These are phyloP conservation scores for Xylariaceae sp. DNA, from an alignment of 2,329 filamentous ascomycete species.

Conservation along the genomic window DNA sequence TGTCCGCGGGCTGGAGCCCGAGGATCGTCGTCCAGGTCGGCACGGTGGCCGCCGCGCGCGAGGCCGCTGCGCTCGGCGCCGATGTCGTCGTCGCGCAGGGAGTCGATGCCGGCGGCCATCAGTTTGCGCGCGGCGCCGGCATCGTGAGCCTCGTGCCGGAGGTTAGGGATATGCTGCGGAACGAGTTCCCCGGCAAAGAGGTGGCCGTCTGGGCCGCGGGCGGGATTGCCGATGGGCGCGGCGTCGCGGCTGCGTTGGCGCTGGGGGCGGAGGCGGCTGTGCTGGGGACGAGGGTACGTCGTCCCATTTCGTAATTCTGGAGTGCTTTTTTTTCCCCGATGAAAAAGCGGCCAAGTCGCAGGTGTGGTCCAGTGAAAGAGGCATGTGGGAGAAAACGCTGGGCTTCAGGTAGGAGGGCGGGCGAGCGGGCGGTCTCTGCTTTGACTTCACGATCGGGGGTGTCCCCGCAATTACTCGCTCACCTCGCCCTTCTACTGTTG, in stretches of 20 bases:
- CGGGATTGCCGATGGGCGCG: constrained; percentile 54
- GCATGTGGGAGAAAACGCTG: background rate
- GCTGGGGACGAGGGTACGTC: constrained; percentile 39
- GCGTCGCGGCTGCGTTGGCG: constrained; percentile 52
- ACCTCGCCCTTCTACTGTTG: no score
- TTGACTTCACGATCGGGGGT: background rate
- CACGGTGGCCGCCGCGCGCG: constrained; percentile 52
- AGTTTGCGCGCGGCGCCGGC: constrained; percentile 51
- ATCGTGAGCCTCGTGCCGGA: constrained; percentile 56
- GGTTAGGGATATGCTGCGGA: constrained; percentile 47
- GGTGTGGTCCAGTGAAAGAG: background rate
- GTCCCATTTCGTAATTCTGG: background rate
- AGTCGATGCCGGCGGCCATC: constrained; percentile 59
- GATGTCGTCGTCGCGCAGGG: constrained; percentile 60
- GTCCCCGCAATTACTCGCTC: no score
- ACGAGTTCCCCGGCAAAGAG: constrained; percentile 34
- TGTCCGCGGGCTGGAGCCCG: constrained; percentile 33
- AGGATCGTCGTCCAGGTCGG: constrained; percentile 59
- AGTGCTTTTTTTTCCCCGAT: background rate
- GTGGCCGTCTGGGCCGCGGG: constrained; percentile 53
- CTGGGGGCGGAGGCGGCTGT: constrained; percentile 46
- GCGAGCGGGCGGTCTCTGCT: background rate
- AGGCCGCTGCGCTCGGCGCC: constrained; percentile 45
- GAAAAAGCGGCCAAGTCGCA: background rate
- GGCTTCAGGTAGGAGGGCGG: background rate